Base-by-base conservation (phyloP, 164 flowering plant genomes). In the Kingdonia uniflora region DNA sequence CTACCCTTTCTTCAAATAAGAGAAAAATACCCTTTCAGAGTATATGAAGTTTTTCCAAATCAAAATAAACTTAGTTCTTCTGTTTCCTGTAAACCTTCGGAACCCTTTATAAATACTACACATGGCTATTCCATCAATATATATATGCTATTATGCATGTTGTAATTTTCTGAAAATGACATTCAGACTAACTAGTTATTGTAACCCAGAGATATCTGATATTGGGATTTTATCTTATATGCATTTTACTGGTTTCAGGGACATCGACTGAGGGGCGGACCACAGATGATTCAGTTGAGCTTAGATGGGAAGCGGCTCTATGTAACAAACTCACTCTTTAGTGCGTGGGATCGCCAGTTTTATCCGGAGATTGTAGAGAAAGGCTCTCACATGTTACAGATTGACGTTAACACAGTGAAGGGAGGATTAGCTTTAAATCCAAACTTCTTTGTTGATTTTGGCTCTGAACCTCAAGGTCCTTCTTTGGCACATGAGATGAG, bases 401-500 rank as follows among this genome's bases (percentile, higher is more conserved):
- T 89, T 14, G 90, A 92, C 47, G 97, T 81, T 3, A 74, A 92
- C 60, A 72, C 85, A 0, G 82, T 80, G 64, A 86, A 81, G 26
- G 97, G 99, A 14, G 99, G 99, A 13, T 79, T 92, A 3, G 39
- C 67, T 1, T 52, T 89, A 22, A 92, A 92, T 61, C 92, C 86
- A 0, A 77, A 78, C 42, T 88, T 86, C 68, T 86, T 80, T 12
- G 92, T 92, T 3, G 99, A 92, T 61, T 92, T 92, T 42, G 87
- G 74, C n/a, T 52, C 76, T 47, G 97, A 89, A 61, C 97, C 97
- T 8, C 84, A 89, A 38, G 99, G 99, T 23, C 97, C 99, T 62
- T 76, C 89, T n/a, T 66, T 92, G 20, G 97, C 97, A 5, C 95
- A 92, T 64, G 97, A 92, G 62, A 92, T 88, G 97, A 79, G 99